Conservation (phyloP, 2,329 filamentous ascomycete species). For the Trichoderma breve region DNA sequence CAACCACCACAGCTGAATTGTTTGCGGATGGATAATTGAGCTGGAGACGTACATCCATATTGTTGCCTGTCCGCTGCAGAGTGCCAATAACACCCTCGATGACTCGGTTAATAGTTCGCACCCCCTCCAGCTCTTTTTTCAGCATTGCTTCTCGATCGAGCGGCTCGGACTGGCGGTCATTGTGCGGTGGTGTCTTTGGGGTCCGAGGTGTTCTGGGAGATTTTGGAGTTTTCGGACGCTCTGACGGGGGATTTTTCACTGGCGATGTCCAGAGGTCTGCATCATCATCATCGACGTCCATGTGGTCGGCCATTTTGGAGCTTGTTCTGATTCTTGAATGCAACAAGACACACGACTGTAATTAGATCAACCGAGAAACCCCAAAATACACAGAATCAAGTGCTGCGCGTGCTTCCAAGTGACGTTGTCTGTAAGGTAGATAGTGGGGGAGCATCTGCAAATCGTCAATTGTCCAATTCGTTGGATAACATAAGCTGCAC, state of each 20-base stretch:
- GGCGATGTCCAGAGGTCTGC: slow-evolving; percentile 50
- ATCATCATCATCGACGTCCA: slow-evolving; percentile 49
- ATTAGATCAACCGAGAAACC: not conserved
- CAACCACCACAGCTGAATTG: not conserved
- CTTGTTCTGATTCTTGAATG: not conserved
- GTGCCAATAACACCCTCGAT: slow-evolving; percentile 76
- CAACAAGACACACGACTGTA: no score
- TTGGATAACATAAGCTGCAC: not conserved
- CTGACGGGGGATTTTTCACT: slow-evolving; percentile 32
- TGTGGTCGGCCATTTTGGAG: slow-evolving; percentile 43
- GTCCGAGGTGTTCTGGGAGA: slow-evolving; percentile 50
- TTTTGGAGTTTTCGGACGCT: slow-evolving; percentile 38
- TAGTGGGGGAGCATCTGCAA: not conserved
- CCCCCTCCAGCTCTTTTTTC: slow-evolving; percentile 74
- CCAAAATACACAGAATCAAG: not conserved
- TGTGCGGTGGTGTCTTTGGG: slow-evolving; percentile 44
- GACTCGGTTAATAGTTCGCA: slow-evolving; percentile 82
- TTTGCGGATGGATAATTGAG: not conserved
- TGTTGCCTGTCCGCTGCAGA: slow-evolving; percentile 68
- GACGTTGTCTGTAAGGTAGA: not conserved
- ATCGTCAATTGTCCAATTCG: not conserved
- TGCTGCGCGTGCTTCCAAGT: not conserved
- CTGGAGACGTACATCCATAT: slow-evolving; percentile 64
- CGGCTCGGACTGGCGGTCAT: slow-evolving; percentile 45
- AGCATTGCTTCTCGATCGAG: slow-evolving; percentile 69